Evolutionary conservation across 331 rosid species (phyloP).

Genomic region (Pyracantha coccinea): DNA sequence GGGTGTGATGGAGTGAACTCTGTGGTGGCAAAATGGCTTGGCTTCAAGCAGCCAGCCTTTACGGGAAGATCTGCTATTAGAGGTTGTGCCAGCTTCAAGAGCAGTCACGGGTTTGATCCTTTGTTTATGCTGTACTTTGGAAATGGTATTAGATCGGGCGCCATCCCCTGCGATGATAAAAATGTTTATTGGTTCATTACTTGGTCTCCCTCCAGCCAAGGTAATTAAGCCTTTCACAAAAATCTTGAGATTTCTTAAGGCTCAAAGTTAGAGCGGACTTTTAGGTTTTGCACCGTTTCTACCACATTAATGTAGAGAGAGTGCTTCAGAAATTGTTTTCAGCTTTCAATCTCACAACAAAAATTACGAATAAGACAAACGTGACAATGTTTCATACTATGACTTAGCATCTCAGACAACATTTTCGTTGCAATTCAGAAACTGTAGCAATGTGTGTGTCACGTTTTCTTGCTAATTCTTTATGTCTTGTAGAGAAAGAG

Average conservation of each 20-base stretch:
- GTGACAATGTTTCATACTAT: neutral
- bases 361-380: neutral
- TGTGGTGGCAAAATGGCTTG: conserved; percentile 49
- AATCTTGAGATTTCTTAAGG: neutral
- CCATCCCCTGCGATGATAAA: conserved; percentile 40
- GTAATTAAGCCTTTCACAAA: conserved; percentile 15
- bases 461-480: conserved; percentile 19
- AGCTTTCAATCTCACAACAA: neutral
- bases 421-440: neutral
- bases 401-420: neutral
- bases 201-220: conserved; percentile 45
- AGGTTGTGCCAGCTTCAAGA: conserved; percentile 17
- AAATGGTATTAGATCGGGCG: conserved; percentile 38
- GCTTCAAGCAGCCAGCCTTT: conserved; percentile 32
- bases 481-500: conserved; percentile 30
- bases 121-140: conserved; percentile 37
- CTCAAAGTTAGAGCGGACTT: neutral
- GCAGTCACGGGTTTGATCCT: conserved; percentile 35
- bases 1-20: conserved; percentile 84
- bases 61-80: conserved; percentile 40
- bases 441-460: neutral
- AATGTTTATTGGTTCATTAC: conserved; percentile 47
- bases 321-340: neutral
- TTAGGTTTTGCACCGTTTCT: neutral
- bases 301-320: neutral